A percentile compares a stretch with the other conserved stretches of the same genome.
Evolutionary conservation across 495 filamentous ascomycete species (phyloP).

Genomic region (Trichoderma virens): DNA sequence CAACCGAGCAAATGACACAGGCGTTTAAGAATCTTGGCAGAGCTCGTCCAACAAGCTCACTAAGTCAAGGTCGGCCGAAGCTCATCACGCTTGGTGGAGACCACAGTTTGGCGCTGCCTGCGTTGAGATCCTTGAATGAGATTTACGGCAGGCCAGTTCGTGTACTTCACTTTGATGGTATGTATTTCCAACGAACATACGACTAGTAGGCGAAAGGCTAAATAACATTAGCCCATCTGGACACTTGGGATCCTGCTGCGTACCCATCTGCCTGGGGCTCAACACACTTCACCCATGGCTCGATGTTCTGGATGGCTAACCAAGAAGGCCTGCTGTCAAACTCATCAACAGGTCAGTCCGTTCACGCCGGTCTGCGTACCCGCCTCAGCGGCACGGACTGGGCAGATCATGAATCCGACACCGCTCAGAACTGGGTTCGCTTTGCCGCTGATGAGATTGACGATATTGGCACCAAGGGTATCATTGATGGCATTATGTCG

Average conservation of each 20-base stretch:
- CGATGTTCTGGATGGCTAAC: slow-evolving; percentile 77
- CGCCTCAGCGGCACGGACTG: slow-evolving; percentile 57
- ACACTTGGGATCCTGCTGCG: slow-evolving; percentile 77
- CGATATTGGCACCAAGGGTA: slow-evolving; percentile 50
- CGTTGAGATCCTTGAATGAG: slow-evolving; percentile 61
- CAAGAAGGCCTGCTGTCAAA: slow-evolving; percentile 67
- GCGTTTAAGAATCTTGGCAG: slow-evolving; percentile 51
- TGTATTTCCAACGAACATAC: not conserved
- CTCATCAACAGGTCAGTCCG: slow-evolving; percentile 43
- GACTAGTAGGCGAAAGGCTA: not conserved
- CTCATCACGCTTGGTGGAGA: slow-evolving; percentile 77
- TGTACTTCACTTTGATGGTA: slow-evolving; percentile 75
- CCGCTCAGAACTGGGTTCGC: slow-evolving; percentile 55
- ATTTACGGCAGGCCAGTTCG: slow-evolving; percentile 64
- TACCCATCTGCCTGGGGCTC: slow-evolving; percentile 74
- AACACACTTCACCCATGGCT: slow-evolving; percentile 72
- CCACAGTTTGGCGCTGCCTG: slow-evolving; percentile 70
- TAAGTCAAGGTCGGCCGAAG: slow-evolving; percentile 41
- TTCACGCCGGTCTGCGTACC: slow-evolving; percentile 73
- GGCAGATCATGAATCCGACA: slow-evolving; percentile 57
- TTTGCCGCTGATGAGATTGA: slow-evolving; percentile 66
- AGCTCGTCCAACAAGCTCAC: slow-evolving; percentile 21
- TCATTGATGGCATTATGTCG: slow-evolving; percentile 51
- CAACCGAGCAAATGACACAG: slow-evolving; percentile 67
- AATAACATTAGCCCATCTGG: slow-evolving; percentile 43